Evolutionary conservation across 1,284 basidiomycete species (phyloP), one percentile per base, ranked within the genome.

Genomic region (Veloporphyrellus conicus): DNA sequence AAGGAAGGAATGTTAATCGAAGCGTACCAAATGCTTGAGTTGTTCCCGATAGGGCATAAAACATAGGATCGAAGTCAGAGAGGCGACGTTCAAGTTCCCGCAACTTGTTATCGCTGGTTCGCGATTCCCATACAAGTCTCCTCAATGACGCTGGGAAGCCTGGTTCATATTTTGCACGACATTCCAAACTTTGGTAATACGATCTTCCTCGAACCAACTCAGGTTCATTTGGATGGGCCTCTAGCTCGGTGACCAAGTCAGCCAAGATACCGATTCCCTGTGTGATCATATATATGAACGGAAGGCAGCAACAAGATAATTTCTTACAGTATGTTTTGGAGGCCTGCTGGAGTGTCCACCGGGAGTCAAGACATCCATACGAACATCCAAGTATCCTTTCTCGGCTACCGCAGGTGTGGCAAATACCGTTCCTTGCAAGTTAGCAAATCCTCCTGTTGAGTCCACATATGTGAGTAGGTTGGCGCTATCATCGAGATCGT

Each of bases 311-410:
- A 37, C n/a, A 23, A 4, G 16, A 1, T n/a, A 22, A 11, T 38
- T 20, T 47, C 67, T 45, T 53, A 79, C 78, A 3, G 78, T 80
- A 55, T 80, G 78, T 29, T 65, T 52, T 25, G 81, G 81, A 15
- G 84, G 83, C 8, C 74, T 68, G 43, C 79, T 82, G 5, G 81
- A 83, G 62, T 87, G 85, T 0, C 87, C 85, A 10, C 85, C 86
- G 1, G 74, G 71, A 3, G 81, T 76, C 18, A 71, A 59, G 15
- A 84, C 75, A 15, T 72, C 68, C 33, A 85, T 63, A 19, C 72
- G 71, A 23, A 81, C 71, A 53, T 84, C 76, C 34, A 81, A 53
- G 55, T 79, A 78, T 0, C 84, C 85, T 60, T 87, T 87, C 68
- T 88, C 84, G 1, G 71, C 74, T 6, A 84, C 74, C 6, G 70